Conservation (phyloP, 192 early-diverging fungal genomes). For the Coemansia sp. region DNA sequence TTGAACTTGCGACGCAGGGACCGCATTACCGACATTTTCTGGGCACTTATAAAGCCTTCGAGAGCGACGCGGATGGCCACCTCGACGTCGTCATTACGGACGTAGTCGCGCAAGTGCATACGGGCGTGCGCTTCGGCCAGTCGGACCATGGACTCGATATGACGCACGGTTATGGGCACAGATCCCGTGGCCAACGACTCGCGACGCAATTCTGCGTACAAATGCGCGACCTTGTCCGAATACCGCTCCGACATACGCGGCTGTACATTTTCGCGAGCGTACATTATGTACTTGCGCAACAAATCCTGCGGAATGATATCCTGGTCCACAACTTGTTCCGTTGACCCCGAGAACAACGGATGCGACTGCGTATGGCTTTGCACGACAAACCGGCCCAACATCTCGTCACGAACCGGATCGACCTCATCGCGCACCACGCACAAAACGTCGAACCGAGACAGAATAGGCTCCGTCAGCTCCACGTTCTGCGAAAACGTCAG, state of each 20-base stretch:
- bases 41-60: conserved; percentile 86
- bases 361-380: conserved; percentile 90
- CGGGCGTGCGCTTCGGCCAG: conserved; percentile 86
- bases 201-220: conserved; percentile 88
- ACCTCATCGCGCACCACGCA: conserved; percentile 94
- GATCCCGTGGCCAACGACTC: conserved; percentile 77
- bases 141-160: conserved; percentile 83
- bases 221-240: conserved; percentile 80
- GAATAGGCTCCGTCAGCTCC: conserved; percentile 96
- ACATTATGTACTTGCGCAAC: conserved; percentile 86
- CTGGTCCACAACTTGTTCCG: conserved; percentile 32
- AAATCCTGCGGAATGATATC: conserved; percentile 74
- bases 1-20: conserved; percentile 77
- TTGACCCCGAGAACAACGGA: conserved; percentile 56
- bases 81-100: conserved; percentile 87
- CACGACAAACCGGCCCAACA: conserved; percentile 90
- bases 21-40: conserved; percentile 89
- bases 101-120: conserved; percentile 93
- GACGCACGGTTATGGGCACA: conserved; percentile 86
- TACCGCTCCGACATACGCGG: conserved; percentile 83
- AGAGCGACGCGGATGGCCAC: conserved; percentile 87
- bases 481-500: conserved; percentile 96
- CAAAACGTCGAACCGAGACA: conserved; percentile 96
- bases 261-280: conserved; percentile 70
- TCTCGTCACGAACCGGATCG: conserved; percentile 86